Evolutionary conservation across 306 rosid genomes (phyloP), one percentile per base, ranked within the genome.

Genomic region (Malus asiatica): DNA sequence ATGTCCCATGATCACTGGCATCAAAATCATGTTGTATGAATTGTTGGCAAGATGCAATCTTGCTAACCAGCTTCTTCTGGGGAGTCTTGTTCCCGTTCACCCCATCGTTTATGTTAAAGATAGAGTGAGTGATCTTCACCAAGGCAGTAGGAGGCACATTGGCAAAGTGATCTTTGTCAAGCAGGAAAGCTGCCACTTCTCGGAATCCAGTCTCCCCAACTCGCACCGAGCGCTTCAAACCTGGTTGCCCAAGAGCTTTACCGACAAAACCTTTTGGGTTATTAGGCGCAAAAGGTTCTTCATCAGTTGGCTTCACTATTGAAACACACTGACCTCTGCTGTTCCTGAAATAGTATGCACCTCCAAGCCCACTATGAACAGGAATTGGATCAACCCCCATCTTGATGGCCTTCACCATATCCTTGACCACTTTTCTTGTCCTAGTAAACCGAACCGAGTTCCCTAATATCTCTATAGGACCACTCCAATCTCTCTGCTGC

Each of bases 1-100:
- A 95, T 3, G 99, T 92, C 77, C 99, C 99, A 42, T 95, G 91
- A 88, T 95, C 99, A 78, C 97, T 95, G 35, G 99, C 99, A 86
- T 95, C 99, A 83, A 92, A 95, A 71, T 95, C 97, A 83, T 95
- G 99, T 4, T 84, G 91, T 72, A 95, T 95, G 85, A 84, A 95
- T 84, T 92, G 92, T 82, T 95, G 99, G 60, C 84, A 83, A 45
- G 99, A 95, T 3, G 99, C 99, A 85, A 95, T 87, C 90, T 95
- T 95, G 89, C 97, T 92, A 59, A 95, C 93, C 75, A 83, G 80
- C 86, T 87, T 84, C 82, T 90, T 90, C 89, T 82, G 87, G 72
- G 79, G 66, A 35, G 84, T 71, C 80, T 73, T 82, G 84, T 83
- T 95, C 64, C 96, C 97, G 75, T 85, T 90, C 76, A 95, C 96